Evolutionary conservation across 2,329 filamentous ascomycete genomes (phyloP).

Genomic region (Ophiocordyceps robertsii): DNA sequence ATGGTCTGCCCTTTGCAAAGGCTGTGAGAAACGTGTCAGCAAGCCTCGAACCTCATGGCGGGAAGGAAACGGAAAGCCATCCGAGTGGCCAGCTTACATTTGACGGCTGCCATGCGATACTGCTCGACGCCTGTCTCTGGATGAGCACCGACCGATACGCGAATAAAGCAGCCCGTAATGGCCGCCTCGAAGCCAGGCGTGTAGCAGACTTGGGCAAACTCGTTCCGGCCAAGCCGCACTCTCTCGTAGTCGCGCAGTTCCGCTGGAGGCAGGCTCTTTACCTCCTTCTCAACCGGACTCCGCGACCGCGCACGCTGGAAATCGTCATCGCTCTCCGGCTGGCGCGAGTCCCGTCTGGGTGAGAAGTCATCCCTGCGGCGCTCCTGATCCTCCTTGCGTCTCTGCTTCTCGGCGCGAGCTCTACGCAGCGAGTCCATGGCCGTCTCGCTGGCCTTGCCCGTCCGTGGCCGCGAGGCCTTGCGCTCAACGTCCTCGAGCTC

Average conservation of each 20-base stretch:
- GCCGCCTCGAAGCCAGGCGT: conserved; percentile 77
- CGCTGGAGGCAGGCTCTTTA: conserved; percentile 56
- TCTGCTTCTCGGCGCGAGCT: conserved; percentile 47
- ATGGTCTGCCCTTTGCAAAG: conserved; percentile 67
- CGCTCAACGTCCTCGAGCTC: conserved; percentile 65
- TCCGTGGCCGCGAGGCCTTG: conserved; percentile 61
- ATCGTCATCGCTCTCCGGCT: conserved; percentile 66
- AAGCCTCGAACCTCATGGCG: neutral
- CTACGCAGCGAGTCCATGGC: conserved; percentile 59
- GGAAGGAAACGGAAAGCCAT: neutral
- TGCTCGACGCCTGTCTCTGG: conserved; percentile 57
- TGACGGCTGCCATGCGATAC: conserved; percentile 83
- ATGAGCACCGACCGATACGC: conserved; percentile 72
- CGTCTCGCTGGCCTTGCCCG: conserved; percentile 30
- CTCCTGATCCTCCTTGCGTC: conserved; percentile 37
- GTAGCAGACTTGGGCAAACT: conserved; percentile 86
- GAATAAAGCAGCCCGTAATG: conserved; percentile 72
- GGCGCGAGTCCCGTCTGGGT: conserved; percentile 22
- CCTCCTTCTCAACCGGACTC: conserved; percentile 45
- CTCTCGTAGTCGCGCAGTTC: conserved; percentile 73
- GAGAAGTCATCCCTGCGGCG: conserved; percentile 42
- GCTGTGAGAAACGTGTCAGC: conserved; percentile 30
- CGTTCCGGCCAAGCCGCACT: conserved; percentile 68
- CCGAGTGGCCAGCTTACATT: conserved; percentile 38
- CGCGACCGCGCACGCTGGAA: conserved; percentile 48